Evolutionary conservation across 1,139 yeast genomes (phyloP).

Genomic region (Geotrichum histeridarum): DNA sequence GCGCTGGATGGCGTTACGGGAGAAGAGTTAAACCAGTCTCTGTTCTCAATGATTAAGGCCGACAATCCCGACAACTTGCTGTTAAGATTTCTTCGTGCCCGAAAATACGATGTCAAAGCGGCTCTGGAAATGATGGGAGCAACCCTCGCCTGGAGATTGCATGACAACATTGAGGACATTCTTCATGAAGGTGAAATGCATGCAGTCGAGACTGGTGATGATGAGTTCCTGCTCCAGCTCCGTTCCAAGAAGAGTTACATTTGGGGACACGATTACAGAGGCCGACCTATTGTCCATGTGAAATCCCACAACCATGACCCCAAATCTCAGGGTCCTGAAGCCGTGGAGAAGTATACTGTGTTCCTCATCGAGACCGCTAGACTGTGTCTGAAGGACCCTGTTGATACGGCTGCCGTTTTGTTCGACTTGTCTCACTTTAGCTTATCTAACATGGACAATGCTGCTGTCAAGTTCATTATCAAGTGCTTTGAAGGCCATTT

Average conservation of each 20-base stretch:
- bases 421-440: constrained; percentile 74
- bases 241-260: constrained; percentile 57
- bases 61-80: constrained; percentile 69
- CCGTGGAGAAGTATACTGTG: constrained; percentile 61
- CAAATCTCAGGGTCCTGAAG: constrained; percentile 60
- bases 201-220: constrained; percentile 36
- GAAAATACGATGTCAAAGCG: constrained; percentile 66
- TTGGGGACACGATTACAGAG: constrained; percentile 57
- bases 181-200: constrained; percentile 58
- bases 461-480: constrained; percentile 72
- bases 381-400: constrained; percentile 55
- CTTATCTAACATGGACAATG: constrained; percentile 75
- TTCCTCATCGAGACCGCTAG: constrained; percentile 66
- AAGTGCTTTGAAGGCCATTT: constrained; percentile 79
- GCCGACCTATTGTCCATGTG: constrained; percentile 66
- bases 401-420: constrained; percentile 64
- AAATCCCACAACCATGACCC: constrained; percentile 68
- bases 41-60: constrained; percentile 52
- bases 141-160: constrained; percentile 66
- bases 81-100: constrained; percentile 63
- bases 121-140: constrained; percentile 61
- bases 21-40: constrained; percentile 23
- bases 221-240: constrained; percentile 49
- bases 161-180: constrained; percentile 52
- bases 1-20: constrained; percentile 14